Conservation (phyloP, 805 yeast genomes). For the Dipodascopsis tothii region DNA sequence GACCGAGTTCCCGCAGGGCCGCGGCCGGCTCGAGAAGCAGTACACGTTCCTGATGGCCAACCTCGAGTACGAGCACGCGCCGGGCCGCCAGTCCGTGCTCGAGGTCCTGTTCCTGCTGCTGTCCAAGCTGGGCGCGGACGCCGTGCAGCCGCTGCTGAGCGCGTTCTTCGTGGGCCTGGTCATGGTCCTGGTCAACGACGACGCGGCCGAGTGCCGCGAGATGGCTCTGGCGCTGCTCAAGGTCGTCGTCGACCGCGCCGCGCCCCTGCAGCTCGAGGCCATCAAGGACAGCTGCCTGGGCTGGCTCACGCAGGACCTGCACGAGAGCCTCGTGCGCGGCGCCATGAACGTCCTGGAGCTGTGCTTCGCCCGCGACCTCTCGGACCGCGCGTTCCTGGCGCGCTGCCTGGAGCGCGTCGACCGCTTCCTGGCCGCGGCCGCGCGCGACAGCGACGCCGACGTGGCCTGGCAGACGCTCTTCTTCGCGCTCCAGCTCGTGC, state of each 20-base stretch:
- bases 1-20: slow-evolving; percentile 91
- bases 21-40: slow-evolving; percentile 73
- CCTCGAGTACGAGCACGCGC: slow-evolving; percentile 72
- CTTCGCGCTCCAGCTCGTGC: background rate
- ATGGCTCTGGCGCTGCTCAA: slow-evolving; percentile 60
- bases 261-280: background rate
- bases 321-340: background rate
- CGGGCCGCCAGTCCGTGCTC: slow-evolving; percentile 85
- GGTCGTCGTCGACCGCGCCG: background rate
- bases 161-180: slow-evolving; percentile 80
- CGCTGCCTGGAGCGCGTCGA: background rate
- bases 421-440: background rate
- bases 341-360: background rate
- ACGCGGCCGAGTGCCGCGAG: slow-evolving; percentile 70
- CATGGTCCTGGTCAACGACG: slow-evolving; percentile 69
- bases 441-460: background rate
- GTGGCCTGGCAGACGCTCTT: background rate
- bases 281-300: background rate
- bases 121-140: slow-evolving; percentile 52
- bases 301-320: background rate
- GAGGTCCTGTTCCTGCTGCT: slow-evolving; percentile 71
- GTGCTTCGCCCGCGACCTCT: background rate
- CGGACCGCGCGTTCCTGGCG: background rate
- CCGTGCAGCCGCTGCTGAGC: slow-evolving; percentile 46
- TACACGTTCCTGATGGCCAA: slow-evolving; percentile 74